phyloP scores from a whole-genome alignment of 495 filamentous ascomycete species.

The Immersiella caudata region DNA sequence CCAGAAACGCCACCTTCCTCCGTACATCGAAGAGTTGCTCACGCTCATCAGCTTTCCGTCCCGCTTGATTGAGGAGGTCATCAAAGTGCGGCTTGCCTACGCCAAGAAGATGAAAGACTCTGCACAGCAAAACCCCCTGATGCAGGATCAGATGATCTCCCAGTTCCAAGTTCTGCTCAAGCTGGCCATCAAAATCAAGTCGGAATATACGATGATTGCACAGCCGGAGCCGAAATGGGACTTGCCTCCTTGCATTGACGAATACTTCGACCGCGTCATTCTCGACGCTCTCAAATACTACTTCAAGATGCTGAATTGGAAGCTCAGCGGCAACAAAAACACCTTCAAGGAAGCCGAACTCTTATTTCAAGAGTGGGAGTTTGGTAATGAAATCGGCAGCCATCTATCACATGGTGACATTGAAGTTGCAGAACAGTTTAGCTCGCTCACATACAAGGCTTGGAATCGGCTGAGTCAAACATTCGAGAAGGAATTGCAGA shows the following conservation, averaged over 20 bases:
- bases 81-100: constrained; percentile 87
- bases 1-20: constrained; percentile 86
- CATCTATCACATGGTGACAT: constrained; percentile 90
- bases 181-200: constrained; percentile 88
- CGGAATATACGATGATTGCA: constrained; percentile 80
- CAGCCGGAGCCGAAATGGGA: constrained; percentile 93
- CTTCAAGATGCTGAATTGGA: constrained; percentile 96
- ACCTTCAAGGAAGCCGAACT: constrained; percentile 99
- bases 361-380: constrained; percentile 95
- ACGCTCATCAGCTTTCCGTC: constrained; percentile 97
- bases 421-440: constrained; percentile 98
- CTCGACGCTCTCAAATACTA: constrained; percentile 95
- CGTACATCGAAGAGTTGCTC: constrained; percentile 94
- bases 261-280: constrained; percentile 94
- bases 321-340: constrained; percentile 95
- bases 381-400: constrained; percentile 87
- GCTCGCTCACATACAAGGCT: constrained; percentile 87
- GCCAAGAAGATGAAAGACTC: constrained; percentile 91
- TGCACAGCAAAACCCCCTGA: constrained; percentile 79
- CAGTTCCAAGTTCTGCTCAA: constrained; percentile 94
- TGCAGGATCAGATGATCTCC: constrained; percentile 94
- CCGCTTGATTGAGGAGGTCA: constrained; percentile 93
- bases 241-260: constrained; percentile 92
- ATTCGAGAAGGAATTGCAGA: constrained; percentile 88
- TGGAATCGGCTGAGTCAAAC: constrained; percentile 82